Percentiles rank a stretch among this genome's conserved stretches.
Conservation (phyloP, 768 basidiomycete species). For the Suillus placidus region DNA sequence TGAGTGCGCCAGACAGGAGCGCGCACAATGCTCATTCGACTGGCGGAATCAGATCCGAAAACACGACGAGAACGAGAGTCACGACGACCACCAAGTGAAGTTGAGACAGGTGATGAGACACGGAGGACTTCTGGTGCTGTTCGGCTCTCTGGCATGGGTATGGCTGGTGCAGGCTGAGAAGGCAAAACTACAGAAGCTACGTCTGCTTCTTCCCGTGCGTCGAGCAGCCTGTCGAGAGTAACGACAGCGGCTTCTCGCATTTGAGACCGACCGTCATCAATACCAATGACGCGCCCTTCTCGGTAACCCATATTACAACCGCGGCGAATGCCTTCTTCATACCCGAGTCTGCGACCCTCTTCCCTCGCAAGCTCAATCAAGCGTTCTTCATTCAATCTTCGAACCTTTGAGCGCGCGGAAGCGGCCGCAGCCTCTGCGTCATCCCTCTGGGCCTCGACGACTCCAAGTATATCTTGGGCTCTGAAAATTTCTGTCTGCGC, state of each 20-base stretch:
- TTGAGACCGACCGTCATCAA: slow-evolving; percentile 18
- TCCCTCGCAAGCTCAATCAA: slow-evolving; percentile 54
- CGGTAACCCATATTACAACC: slow-evolving; percentile 34
- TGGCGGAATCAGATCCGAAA: slow-evolving; percentile 14
- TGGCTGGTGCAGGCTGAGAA: slow-evolving; percentile 25
- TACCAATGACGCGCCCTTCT: slow-evolving; percentile 25
- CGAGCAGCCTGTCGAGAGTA: slow-evolving; percentile 29
- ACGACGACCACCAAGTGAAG: slow-evolving; percentile 23
- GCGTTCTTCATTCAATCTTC: slow-evolving; percentile 49
- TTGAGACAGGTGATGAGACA: slow-evolving; percentile 19
- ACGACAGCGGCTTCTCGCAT: slow-evolving; percentile 23
- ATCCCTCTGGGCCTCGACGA: slow-evolving; percentile 49
- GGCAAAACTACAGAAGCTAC: slow-evolving; percentile 9
- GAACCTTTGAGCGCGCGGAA: slow-evolving; percentile 46
- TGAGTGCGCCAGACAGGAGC: too few species aligned
- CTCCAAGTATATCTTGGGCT: slow-evolving; percentile 54
- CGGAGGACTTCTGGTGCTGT: slow-evolving; percentile 31
- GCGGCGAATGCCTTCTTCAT: slow-evolving; percentile 50
- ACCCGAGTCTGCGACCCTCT: slow-evolving; percentile 55
- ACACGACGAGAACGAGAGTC: slow-evolving; percentile 24
- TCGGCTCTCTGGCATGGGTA: slow-evolving; percentile 18
- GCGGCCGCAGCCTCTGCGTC: slow-evolving; percentile 52
- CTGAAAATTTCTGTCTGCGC: slow-evolving; percentile 62
- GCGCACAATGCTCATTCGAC: slow-evolving; percentile 17
- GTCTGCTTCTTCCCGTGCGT: slow-evolving; percentile 17